A percentile compares a stretch with the other conserved stretches of the same genome.
Evolutionary conservation across 169 alveolate species (phyloP).

Genomic region (Plasmodium sp.): DNA sequence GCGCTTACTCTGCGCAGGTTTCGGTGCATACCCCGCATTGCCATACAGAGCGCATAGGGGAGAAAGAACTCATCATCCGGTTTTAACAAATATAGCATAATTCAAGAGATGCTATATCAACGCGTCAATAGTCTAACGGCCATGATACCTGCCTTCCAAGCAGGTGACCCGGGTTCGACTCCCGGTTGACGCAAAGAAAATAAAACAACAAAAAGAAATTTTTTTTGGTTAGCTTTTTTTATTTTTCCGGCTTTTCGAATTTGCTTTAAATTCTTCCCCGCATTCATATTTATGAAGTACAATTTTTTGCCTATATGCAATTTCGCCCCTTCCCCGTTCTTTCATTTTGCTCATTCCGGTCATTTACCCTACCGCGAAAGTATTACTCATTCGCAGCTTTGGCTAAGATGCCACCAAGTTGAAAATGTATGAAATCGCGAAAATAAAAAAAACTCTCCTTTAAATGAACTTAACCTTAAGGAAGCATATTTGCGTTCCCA

Average conservation of each 20-base stretch:
- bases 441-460: not conserved
- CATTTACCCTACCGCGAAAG: not conserved
- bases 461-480: not conserved
- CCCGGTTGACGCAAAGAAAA: constrained; percentile 94
- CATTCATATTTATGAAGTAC: not conserved
- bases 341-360: not conserved
- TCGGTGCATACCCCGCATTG: not conserved
- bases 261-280: not conserved
- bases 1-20: not conserved
- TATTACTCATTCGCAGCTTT: not conserved
- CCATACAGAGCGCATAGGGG: no score
- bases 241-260: not conserved
- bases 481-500: not conserved
- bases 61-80: not conserved
- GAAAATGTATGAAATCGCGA: not conserved
- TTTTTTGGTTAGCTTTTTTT: no score
- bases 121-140: constrained; percentile 98
- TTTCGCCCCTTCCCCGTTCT: not conserved
- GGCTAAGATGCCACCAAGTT: not conserved
- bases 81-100: not conserved
- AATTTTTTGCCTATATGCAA: not conserved
- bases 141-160: constrained; percentile 99
- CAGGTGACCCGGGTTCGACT: constrained; percentile 99
- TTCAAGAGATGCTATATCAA: not conserved
- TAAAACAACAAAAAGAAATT: no score